Conservation (phyloP, 352 stramenopile species). For the Phytopythium montanum region DNA sequence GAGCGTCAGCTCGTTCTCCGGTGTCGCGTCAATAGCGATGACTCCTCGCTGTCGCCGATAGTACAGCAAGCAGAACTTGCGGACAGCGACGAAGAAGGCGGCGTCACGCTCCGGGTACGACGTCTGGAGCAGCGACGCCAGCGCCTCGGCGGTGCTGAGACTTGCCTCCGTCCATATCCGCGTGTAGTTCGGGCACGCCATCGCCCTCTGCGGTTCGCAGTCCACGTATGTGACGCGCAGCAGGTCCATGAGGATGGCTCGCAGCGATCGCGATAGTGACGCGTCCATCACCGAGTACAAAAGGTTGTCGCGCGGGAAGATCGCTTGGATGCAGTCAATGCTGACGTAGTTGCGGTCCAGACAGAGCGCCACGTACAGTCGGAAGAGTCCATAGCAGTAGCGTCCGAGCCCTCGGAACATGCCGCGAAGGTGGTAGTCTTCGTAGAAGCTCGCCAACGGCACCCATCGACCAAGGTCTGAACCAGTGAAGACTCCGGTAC, state of each 20-base stretch:
- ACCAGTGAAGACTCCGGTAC: slow-evolving; percentile 5
- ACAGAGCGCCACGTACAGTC: slow-evolving; percentile 65
- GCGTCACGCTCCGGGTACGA: slow-evolving; percentile 38
- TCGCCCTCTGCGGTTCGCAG: slow-evolving; percentile 57
- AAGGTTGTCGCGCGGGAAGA: slow-evolving; percentile 55
- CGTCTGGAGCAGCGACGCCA: slow-evolving; percentile 23
- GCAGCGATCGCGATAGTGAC: slow-evolving; percentile 45
- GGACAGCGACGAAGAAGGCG: slow-evolving; percentile 48
- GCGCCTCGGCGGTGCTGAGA: slow-evolving; percentile 18
- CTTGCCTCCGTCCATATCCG: slow-evolving; percentile 62
- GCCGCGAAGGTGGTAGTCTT: slow-evolving; percentile 51
- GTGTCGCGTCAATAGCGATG: slow-evolving; percentile 48
- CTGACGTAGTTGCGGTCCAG: slow-evolving; percentile 75
- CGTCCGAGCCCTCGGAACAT: slow-evolving; percentile 46
- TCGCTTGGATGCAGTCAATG: slow-evolving; percentile 63
- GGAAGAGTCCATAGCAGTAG: slow-evolving; percentile 72
- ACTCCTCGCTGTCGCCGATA: slow-evolving; percentile 35
- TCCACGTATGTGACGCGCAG: slow-evolving; percentile 65
- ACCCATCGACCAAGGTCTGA: slow-evolving; percentile 33
- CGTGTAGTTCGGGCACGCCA: slow-evolving; percentile 64
- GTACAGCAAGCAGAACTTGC: slow-evolving; percentile 40
- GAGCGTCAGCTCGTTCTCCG: slow-evolving; percentile 61
- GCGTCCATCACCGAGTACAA: slow-evolving; percentile 44
- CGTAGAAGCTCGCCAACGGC: slow-evolving; percentile 44
- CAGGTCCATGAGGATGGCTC: slow-evolving; percentile 61